phyloP scores from a whole-genome alignment of 192 early-diverging fungal genomes.

The Nowakowskiella sp. region DNA sequence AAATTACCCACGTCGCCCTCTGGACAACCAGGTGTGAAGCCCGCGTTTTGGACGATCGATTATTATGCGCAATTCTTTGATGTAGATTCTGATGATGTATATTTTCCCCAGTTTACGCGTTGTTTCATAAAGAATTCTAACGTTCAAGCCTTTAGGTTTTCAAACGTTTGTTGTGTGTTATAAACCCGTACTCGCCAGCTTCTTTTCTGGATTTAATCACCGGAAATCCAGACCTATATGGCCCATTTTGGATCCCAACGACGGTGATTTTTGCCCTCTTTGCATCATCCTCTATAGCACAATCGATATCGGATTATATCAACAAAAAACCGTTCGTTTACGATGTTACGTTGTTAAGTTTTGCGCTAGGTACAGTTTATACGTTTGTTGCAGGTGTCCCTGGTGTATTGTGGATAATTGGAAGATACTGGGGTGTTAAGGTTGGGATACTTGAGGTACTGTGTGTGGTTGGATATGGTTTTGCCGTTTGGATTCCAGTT shows the following conservation, averaged over 20 bases:
- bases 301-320: conserved; percentile 67
- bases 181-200: conserved; percentile 55
- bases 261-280: conserved; percentile 95
- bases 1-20: conserved; percentile 12
- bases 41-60: conserved; percentile 75
- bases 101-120: too few relatives aligned
- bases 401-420: conserved; percentile 65
- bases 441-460: conserved; percentile 75
- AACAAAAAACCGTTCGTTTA: conserved; percentile 36
- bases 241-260: conserved; percentile 96
- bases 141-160: conserved; percentile 61
- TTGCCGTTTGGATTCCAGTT: conserved; percentile 91
- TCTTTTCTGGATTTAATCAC: conserved; percentile 74
- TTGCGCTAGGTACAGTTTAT: conserved; percentile 77
- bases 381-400: conserved; percentile 67
- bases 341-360: conserved; percentile 73
- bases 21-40: conserved; percentile 10
- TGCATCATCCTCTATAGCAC: conserved; percentile 84
- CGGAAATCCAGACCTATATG: conserved; percentile 90
- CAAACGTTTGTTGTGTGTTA: conserved; percentile 43
- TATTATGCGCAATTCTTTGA: conserved; percentile 90
- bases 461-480: conserved; percentile 82
- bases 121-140: too few relatives aligned
- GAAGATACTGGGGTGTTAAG: conserved; percentile 77
- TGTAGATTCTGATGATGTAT: conserved; percentile 81